Base-by-base conservation (phyloP, 306 rosid species). In the Pyrus communis region DNA sequence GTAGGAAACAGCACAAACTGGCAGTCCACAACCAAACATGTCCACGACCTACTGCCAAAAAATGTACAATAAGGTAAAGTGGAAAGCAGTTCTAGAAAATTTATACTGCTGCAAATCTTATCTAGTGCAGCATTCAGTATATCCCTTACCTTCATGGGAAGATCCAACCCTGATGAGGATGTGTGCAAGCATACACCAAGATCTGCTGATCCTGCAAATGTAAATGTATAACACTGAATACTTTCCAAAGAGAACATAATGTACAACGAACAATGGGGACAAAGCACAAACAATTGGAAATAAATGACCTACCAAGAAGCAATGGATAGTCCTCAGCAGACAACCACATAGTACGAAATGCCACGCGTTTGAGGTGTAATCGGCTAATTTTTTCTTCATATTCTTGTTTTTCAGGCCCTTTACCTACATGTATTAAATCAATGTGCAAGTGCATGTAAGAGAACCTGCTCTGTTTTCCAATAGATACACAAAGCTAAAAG, bases 1-100 rank as follows among this genome's bases (percentile, higher is more conserved):
- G 86, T 95, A 95, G 7, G 98, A 92, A 83, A 92, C 97, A 8
- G 98, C 98, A 80, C 97, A 95, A 81, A 92, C 98, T 31, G 97
- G 98, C 75, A 95, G 86, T 68, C 98, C 97, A 85, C 98, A 95
- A 70, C 98, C 98, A 60, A 95, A 95, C 98, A 95, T 95, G 85
- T 95, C 98, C 77, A 95, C 98, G 67, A 95, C 90, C 98, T 95
- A 73, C 74, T 66, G 65, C 45, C 79, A 67, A 14, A 71, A 40
- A 43, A 59, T 73, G 54, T 73, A 15, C 4, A 69, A 45, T 38
- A 35, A 51, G 3, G 57, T n/a, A 70, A 23, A 76, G 70, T 14
- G 13, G 30, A 35, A 31, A 40, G 17, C 71, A 59, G 51, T 33
- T 55, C 15, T 15, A 74, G 46, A 67, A 12, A 33, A 46, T 25